Evolutionary conservation across 2,329 filamentous ascomycete genomes (phyloP), one percentile per base, ranked within the genome.

Genomic region (Orbilia oligospora): DNA sequence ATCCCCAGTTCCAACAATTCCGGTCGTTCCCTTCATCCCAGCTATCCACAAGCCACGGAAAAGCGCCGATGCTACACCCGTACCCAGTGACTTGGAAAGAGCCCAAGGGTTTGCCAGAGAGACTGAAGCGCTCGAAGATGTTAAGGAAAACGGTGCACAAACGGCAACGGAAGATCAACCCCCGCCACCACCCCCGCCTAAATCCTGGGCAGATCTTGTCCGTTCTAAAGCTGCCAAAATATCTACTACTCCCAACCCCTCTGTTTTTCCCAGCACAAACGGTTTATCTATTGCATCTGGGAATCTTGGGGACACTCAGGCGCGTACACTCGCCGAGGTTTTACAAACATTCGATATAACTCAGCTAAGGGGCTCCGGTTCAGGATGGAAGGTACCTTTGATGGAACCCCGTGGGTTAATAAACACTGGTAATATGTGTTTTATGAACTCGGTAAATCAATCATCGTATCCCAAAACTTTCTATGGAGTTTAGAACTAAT

Each of bases 391-490:
- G 82, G 87, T 95, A 81, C 87, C 92, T 18, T 97, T 97, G 83
- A 88, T 99, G 64, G 93, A 98, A 85, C 96, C 96, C 64, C 90
- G 95, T 81, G 96, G 96, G 61, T 88, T 99, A 83, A 92, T 97
- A 81, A 99, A 99, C 85, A 97, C 95, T 48, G 96, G 96, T 63
- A 98, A 99, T 84, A 97, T 98, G 93, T 99, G 96, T 85, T 99
- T 99, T 86, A 98, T 99, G 96, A 99, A 98, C 87, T 97, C 96
- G 80, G 95, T 97, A 88, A 86, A 93, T 86, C n/a, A 16, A 61
- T 41, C 12, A 16, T n/a, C 36, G 36, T 5, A 1, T 41, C 1
- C 12, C 9, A 9, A 41, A 41, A 9, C 51, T 5, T 46, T 66
- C 20, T 24, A n/a, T 18, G 10, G 18, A 16, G 27, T 44, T 36